Evolutionary conservation across 768 basidiomycete genomes (phyloP), one percentile per base, ranked within the genome.

Genomic region (Boletus bicolor): DNA sequence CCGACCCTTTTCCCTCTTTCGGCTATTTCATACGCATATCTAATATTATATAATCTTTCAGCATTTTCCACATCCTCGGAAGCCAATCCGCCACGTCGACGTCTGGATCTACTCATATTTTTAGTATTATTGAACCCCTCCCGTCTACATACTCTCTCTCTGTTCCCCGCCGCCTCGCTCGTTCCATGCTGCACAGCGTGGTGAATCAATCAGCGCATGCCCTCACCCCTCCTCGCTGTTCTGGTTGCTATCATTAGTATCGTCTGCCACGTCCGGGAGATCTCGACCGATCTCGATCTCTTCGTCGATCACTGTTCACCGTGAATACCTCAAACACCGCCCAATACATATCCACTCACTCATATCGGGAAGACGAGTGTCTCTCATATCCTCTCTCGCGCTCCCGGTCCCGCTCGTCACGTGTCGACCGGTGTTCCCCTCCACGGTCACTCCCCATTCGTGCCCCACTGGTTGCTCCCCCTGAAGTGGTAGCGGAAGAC

Each of bases 201-300:
- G 46, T 39, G 48, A 44, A 32, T 58, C 56, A 24, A 56, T 53
- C 59, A 56, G 35, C 47, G 26, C 53, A 47, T 56, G 52, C 36
- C 52, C 53, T 26, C 49, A 21, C 48, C 24, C 47, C 17, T 5
- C 35, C 26, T 17, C 28, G 28, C 5, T 28, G 28, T 30, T n/a
- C 17, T 10, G 17, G 24, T 38, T 28, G 17, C 36, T 0, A 49
- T 5, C 26, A 30, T 56, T 53, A 84, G 64, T 82, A 84, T 63
- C 81, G 78, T 72, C 86, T 78, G 61, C 64, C 56, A 43, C 86
- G 75, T 43, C 84, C 79, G 11, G 86, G 86, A 56, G 86, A 87
- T 73, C 86, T 79, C 60, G 86, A 87, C 63, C 86, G 85, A 73
- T 87, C 86, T 61, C 86, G 75, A 69, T 87, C 86, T 67, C 85